Conservation (phyloP, 2,329 filamentous ascomycete species). For the Apiospora sp. region DNA sequence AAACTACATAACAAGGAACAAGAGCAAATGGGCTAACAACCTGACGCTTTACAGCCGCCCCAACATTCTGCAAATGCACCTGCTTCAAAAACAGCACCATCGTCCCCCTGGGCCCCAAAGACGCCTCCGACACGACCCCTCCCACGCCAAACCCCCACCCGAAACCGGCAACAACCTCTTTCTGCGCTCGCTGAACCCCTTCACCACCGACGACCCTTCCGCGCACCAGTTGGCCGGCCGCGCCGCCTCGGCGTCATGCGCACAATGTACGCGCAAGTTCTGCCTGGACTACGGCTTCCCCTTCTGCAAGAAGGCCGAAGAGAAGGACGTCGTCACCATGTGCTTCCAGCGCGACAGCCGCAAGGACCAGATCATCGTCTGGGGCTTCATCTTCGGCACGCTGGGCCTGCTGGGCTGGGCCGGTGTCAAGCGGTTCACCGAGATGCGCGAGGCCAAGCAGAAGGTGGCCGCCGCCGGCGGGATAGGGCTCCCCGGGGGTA, state of each 20-base stretch:
- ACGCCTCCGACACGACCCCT: constrained; percentile 34
- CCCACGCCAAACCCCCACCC: constrained; percentile 26
- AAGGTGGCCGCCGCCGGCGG: constrained; percentile 27
- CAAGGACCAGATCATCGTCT: constrained; percentile 73
- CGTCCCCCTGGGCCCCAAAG: constrained; percentile 62
- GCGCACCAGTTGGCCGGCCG: constrained; percentile 32
- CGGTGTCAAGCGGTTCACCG: constrained; percentile 57
- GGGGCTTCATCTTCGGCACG: constrained; percentile 68
- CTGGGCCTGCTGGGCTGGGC: constrained; percentile 68
- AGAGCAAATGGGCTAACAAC: not conserved
- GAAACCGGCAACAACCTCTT: constrained; percentile 33
- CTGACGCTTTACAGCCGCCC: constrained; percentile 55
- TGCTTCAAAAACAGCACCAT: constrained; percentile 76
- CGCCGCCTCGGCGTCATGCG: constrained; percentile 58
- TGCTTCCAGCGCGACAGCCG: constrained; percentile 74
- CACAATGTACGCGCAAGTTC: constrained; percentile 70
- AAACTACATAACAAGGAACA: not conserved
- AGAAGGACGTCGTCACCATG: constrained; percentile 67
- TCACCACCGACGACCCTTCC: constrained; percentile 24
- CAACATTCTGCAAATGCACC: constrained; percentile 74
- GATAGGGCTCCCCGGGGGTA: constrained; percentile 9
- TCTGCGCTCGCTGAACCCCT: constrained; percentile 34
- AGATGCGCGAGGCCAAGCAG: constrained; percentile 46
- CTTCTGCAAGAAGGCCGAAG: constrained; percentile 68
- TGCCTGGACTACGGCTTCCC: constrained; percentile 66